Conservation (phyloP, 371 early-diverging fungal genomes). For the Apophysomyces sp. region DNA sequence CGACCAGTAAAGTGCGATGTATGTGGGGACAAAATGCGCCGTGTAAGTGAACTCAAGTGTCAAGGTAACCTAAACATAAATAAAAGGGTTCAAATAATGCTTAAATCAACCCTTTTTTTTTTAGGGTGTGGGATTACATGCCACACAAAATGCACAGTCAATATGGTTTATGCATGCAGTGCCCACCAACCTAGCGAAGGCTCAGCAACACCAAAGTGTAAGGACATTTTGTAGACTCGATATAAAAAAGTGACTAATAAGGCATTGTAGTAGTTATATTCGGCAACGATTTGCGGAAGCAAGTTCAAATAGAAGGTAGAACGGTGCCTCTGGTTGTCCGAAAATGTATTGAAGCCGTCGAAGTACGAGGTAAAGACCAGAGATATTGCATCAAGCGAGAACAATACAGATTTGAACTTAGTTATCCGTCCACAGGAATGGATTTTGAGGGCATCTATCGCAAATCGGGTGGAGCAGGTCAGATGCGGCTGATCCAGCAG, state of each 20-base stretch:
- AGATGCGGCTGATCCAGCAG: conserved; percentile 66
- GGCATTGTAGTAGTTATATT: conserved; percentile 17
- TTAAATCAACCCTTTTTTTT: not conserved
- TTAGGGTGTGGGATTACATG: conserved; percentile 37
- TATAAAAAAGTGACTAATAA: not conserved
- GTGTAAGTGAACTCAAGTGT: conserved; percentile 77
- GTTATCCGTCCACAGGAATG: conserved; percentile 22
- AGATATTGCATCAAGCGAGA: not conserved
- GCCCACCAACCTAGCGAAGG: conserved; percentile 18
- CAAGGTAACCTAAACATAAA: conserved; percentile 47
- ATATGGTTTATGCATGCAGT: conserved; percentile 24
- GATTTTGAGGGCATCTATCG: conserved; percentile 83
- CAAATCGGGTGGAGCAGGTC: conserved; percentile 82
- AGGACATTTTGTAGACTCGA: not conserved
- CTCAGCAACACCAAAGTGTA: not conserved
- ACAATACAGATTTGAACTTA: not conserved
- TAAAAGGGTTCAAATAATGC: not conserved
- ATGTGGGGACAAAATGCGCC: conserved; percentile 88
- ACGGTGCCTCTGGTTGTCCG: conserved; percentile 73
- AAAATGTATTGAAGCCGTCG: conserved; percentile 78
- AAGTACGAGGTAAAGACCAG: conserved; percentile 47
- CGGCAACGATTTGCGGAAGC: conserved; percentile 40
- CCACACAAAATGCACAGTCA: conserved; percentile 39
- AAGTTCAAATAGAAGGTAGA: conserved; percentile 30
- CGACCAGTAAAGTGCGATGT: conserved; percentile 79